Evolutionary conservation across 2,329 filamentous ascomycete genomes (phyloP), one percentile per base, ranked within the genome.

Genomic region (Colletotrichum godetiae): DNA sequence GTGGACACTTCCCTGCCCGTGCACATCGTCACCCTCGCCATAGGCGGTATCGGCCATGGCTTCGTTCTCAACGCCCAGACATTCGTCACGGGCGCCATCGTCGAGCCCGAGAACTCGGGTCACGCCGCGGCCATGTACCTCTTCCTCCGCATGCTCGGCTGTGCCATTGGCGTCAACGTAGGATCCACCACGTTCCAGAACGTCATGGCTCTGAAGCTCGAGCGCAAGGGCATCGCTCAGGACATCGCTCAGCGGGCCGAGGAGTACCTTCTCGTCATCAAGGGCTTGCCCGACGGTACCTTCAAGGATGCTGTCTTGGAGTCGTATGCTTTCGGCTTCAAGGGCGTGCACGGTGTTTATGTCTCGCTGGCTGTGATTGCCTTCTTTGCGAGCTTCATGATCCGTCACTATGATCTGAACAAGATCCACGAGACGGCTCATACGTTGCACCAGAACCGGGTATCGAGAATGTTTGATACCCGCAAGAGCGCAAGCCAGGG

Each of bases 11-110:
- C 76, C 2, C 57, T 74, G 5, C 62, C 62, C 0, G 75, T 77
- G 0, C 76, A 75, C 69, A 66, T 75, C 11, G 59, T 72, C 2
- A 68, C 75, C 7, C 66, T 77, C 4, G 65, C 75, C 10, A 72
- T 75, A 13, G 67, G 74, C 15, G 76, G 76, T 10, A 31, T 77
- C 2, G 76, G 76, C 3, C 75, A 77, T 58, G 76, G 76, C 22
- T 67, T 75, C 52, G 75, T 77, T 11, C 68, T 77, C 31, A 77
- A 77, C 15, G 75, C 76, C 24, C 76, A 77, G 71, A 77, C 73
- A 2, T 77, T 77, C n/a, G 73, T 75, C 10, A 77, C 75, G 8
- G 75, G 76, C 33, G 76, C 76, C 2, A 69, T 77, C 24, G 75
- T 73, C 12, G 42, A 55, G 27, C 46, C 68, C 5, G 58, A 75